These are phyloP conservation scores for Citrus australasica DNA, from an alignment of 345 rosid species.

Conservation along the genomic window DNA sequence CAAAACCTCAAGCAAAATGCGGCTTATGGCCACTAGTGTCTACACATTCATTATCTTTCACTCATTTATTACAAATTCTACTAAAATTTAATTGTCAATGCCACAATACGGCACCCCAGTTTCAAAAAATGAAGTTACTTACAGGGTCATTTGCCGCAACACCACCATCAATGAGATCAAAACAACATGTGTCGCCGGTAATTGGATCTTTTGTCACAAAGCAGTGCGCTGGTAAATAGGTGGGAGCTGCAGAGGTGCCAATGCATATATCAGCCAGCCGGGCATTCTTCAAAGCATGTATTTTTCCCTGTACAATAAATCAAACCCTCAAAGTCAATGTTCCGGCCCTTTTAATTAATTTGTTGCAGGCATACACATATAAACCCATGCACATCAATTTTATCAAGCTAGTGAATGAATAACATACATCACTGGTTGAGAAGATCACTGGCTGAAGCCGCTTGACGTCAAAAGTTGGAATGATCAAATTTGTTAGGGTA, in stretches of 20 bases:
- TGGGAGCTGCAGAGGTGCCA: constrained; percentile 31
- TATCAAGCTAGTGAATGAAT: no score
- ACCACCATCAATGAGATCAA: constrained; percentile 31
- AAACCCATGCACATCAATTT: no score
- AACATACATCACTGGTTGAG: constrained; percentile 13
- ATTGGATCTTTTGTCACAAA: constrained; percentile 13
- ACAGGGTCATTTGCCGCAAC: constrained; percentile 34
- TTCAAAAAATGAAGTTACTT: not conserved
- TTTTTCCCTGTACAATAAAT: not conserved
- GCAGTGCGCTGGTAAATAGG: constrained; percentile 22
- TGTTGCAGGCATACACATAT: no score
- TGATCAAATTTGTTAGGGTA: constrained; percentile 7
- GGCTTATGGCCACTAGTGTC: constrained; percentile 12
- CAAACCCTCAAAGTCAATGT: not conserved
- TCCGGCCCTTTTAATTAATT: not conserved
- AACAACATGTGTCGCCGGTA: not conserved
- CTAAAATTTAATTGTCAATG: not conserved
- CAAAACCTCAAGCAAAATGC: constrained; percentile 8
- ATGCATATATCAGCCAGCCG: constrained; percentile 27
- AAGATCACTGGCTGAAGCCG: constrained; percentile 21
- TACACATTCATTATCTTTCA: not conserved
- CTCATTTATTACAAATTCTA: not conserved
- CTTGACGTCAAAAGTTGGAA: constrained; percentile 22
- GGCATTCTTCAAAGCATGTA: constrained; percentile 5
- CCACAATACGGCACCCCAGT: not conserved